These are phyloP conservation scores for Naumovozyma baii DNA, from an alignment of 805 yeast genomes.

Conservation along the genomic window DNA sequence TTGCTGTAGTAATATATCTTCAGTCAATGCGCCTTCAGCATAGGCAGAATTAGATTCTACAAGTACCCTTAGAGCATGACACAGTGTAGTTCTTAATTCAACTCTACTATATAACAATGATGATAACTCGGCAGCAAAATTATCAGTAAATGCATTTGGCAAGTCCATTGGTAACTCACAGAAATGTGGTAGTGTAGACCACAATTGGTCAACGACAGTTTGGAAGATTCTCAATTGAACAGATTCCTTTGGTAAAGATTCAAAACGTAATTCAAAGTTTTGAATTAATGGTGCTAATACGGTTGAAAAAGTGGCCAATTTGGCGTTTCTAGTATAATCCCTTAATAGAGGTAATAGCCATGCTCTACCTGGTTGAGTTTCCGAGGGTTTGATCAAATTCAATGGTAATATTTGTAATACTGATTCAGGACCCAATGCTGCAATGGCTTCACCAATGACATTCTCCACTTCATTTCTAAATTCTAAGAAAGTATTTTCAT, in stretches of 20 bases:
- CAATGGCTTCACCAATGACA: constrained; percentile 68
- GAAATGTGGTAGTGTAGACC: constrained; percentile 86
- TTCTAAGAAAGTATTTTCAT: constrained; percentile 47
- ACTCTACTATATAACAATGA: constrained; percentile 64
- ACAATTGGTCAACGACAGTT: constrained; percentile 82
- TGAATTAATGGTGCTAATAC: constrained; percentile 58
- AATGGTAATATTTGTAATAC: constrained; percentile 70
- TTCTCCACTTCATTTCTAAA: constrained; percentile 71
- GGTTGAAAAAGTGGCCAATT: constrained; percentile 50
- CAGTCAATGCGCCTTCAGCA: constrained; percentile 47
- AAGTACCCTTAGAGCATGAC: constrained; percentile 67
- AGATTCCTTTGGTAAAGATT: constrained; percentile 41
- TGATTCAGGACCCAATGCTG: constrained; percentile 77
- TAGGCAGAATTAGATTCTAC: constrained; percentile 62
- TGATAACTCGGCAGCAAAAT: constrained; percentile 70
- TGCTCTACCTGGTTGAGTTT: constrained; percentile 71
- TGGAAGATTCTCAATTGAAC: constrained; percentile 68
- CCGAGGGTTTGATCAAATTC: constrained; percentile 50
- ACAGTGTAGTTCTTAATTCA: constrained; percentile 68
- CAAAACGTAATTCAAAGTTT: constrained; percentile 42
- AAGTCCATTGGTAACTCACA: constrained; percentile 80
- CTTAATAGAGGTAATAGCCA: constrained; percentile 89
- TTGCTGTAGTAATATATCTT: constrained; percentile 49
- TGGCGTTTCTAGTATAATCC: constrained; percentile 70
- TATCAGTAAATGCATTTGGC: constrained; percentile 51